Evolutionary conservation across 2,329 filamentous ascomycete genomes (phyloP).

Genomic region (Aspergillus sp.): DNA sequence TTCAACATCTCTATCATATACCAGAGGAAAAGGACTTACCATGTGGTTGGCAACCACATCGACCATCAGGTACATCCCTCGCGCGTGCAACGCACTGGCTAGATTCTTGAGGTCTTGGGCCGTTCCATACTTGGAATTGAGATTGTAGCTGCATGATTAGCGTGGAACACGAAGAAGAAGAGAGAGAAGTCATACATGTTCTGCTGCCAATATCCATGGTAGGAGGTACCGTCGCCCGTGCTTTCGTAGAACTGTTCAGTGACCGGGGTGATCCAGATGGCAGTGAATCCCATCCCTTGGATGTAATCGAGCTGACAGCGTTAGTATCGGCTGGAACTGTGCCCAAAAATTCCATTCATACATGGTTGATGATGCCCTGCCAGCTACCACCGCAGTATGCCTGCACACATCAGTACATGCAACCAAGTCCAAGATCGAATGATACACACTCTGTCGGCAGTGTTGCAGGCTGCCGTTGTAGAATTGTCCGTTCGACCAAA

Average conservation of each 20-base stretch:
- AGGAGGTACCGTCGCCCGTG: conserved; percentile 41
- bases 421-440: not conserved
- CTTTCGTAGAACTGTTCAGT: conserved; percentile 35
- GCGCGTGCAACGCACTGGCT: conserved; percentile 52
- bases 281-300: conserved; percentile 47
- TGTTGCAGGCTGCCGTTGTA: conserved; percentile 31
- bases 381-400: conserved; percentile 50
- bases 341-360: not conserved
- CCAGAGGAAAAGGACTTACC: conserved; percentile 16
- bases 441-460: conserved; percentile 16
- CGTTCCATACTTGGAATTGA: conserved; percentile 61
- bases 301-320: conserved; percentile 47
- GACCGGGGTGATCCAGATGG: conserved; percentile 50
- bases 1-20: too few relatives aligned
- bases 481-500: conserved; percentile 42
- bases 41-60: conserved; percentile 60
- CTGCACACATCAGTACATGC: conserved; percentile 6
- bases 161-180: too few relatives aligned
- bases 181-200: conserved; percentile 34
- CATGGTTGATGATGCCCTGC: conserved; percentile 45
- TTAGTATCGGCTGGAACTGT: too few relatives aligned
- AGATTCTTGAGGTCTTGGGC: conserved; percentile 58
- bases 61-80: conserved; percentile 61
- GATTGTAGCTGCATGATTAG: conserved; percentile 31
- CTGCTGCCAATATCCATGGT: conserved; percentile 53